A percentile compares a stretch with the other conserved stretches of the same genome.
Conservation (phyloP, 148 eudicot genomes). For the Rhododendron molle region DNA sequence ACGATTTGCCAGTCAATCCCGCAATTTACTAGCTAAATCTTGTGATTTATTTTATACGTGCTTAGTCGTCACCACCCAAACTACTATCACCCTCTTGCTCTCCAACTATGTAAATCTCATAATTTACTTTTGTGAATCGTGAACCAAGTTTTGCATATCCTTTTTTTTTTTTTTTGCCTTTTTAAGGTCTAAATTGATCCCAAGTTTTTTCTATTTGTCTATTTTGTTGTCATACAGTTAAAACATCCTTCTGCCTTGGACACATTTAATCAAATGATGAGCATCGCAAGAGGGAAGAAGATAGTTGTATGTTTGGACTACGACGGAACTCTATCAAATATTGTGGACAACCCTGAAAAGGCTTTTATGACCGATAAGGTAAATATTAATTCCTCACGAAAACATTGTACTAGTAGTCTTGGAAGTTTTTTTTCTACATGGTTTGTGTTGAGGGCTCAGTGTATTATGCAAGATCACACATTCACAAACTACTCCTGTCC, state of each 20-base stretch:
- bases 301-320: slow-evolving; percentile 45
- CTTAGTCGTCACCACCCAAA: background rate
- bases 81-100: background rate
- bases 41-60: too few species aligned
- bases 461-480: background rate
- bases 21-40: too few species aligned
- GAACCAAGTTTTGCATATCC: background rate
- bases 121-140: background rate
- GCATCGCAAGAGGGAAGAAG: slow-evolving; percentile 29
- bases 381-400: background rate
- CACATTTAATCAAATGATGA: slow-evolving; percentile 35
- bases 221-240: slow-evolving; percentile 17
- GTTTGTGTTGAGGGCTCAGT: background rate
- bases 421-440: background rate
- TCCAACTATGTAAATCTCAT: background rate
- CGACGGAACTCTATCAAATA: slow-evolving; percentile 55
- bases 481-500: background rate
- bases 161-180: background rate
- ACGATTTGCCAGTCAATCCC: background rate
- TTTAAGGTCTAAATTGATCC: background rate
- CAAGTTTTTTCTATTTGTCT: background rate
- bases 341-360: slow-evolving; percentile 45
- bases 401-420: background rate
- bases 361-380: slow-evolving; percentile 52
- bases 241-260: slow-evolving; percentile 50